Base-by-base conservation (phyloP, 345 rosid species). In the Rhizophora mangle region DNA sequence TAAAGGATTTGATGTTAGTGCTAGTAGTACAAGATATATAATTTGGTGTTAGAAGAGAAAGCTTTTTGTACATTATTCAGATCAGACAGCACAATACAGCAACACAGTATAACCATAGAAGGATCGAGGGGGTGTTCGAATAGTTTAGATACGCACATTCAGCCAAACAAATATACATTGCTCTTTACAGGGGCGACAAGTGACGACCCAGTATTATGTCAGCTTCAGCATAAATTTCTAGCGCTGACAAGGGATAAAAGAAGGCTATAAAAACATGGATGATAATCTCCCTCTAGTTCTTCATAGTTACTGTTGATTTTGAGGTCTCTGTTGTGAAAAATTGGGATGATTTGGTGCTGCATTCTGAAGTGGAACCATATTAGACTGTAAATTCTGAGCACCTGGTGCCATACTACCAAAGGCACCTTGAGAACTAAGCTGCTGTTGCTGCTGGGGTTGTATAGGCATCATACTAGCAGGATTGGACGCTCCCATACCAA, bases 251-350 rank as follows among this genome's bases (percentile, higher is more conserved):
- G 31, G 27, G 32, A 6, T 13, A 20, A 11, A 29, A 29, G 7
- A 13, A 64, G 8, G 55, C 18, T 24, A 54, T 18, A 43, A 31
- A 22, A 29, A 49, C 13, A 2, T 29, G 24, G 26, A 22, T 15
- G 11, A 69, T 8, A 67, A 2, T 37, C 46, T 27, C 15, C 27
- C 60, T 5, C 11, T 46, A 20, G 6, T 32, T 15, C 63, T 71
- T 65, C 60, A 29, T 63, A 59, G 32, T 74, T 68, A 92, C 85
- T 88, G 96, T 68, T 85, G 96, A 79, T 83, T 88, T 70, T 82
- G 96, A 72, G 86, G 97, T 67, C 96, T 85, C 80, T 91, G 96
- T 59, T 87, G 92, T 10, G 76, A 64, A 43, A 82, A 86, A 71
- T 79, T 80, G 36, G 86, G 85, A 51, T 83, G 95, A 62, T 75